Base-by-base conservation (phyloP, 2,329 filamentous ascomycete genomes). In the Sclerotinia subarctica region DNA sequence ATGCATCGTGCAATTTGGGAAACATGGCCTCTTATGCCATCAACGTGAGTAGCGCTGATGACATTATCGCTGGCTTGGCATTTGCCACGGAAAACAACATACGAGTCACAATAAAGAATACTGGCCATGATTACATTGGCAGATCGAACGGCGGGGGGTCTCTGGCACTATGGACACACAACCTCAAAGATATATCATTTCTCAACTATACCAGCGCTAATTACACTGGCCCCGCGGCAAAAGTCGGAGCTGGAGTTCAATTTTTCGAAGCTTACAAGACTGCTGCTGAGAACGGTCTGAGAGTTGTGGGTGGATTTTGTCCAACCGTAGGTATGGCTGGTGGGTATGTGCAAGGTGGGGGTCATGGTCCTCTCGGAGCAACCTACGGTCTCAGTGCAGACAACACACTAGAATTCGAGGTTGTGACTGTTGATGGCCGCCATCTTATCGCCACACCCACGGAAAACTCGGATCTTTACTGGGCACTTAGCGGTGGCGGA, bases 341-440 rank as follows among this genome's bases (percentile, higher is more conserved):
- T 24, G 63, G 63, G 15, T 65, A 54, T 44, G 35, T 42, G 21
- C 51, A 65, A 56, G 63, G 63, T 13, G 64, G 32, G 0, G 64
- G 52, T 8, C 64, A 66, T 42, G 26, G 26, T 15, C 51, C 42
- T 49, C 38, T 66, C 8, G 42, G 35, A 21, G 15, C 21, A 3
- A 35, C 29, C 4, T 66, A 66, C 13, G 52, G 64, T n/a, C 49
- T 66, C 17, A 10, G 35, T 17, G 52, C 53, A 3, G 64, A 66
- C 29, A 58, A 58, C 6, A 19, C 42, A 26, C 19, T 66, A 10
- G 64, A 66, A 47, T 66, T 24, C 6, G 52, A 66, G 21, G 51
- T 66, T 32, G 64, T 66, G n/a, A 62, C 44, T 3, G 64, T 24
- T 51, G 38, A 60, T 11, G 57, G 65, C n/a, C 21, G 24, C 8